These are phyloP conservation scores for Pyrenochaeta sp. DNA, from an alignment of 2,329 filamentous ascomycete species.

Conservation along the genomic window DNA sequence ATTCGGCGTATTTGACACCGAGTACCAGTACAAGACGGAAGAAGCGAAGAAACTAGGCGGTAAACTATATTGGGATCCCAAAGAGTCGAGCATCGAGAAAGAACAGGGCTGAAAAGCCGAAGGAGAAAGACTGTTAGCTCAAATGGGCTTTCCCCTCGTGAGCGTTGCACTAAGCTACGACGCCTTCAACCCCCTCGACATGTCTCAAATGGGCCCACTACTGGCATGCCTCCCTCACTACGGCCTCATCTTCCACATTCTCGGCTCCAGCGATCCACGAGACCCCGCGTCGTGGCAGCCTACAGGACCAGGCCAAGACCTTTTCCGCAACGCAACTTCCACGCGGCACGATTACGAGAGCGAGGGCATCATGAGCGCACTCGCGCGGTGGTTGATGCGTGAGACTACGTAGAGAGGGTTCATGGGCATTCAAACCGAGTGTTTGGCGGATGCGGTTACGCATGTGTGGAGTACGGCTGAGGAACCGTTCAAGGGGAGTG, in stretches of 20 bases:
- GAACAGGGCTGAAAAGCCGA: conserved; percentile 29
- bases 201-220: conserved; percentile 32
- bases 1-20: conserved; percentile 52
- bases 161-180: conserved; percentile 51
- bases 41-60: conserved; percentile 38
- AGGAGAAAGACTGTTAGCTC: conserved; percentile 30
- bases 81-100: conserved; percentile 25
- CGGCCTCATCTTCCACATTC: conserved; percentile 27
- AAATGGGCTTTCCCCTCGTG: conserved; percentile 53
- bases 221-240: conserved; percentile 35
- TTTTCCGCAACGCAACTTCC: conserved; percentile 49
- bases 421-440: conserved; percentile 49
- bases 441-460: conserved; percentile 39
- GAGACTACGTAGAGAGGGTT: conserved; percentile 46
- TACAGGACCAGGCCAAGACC: conserved; percentile 36
- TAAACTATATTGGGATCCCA: conserved; percentile 36
- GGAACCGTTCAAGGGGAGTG: conserved; percentile 29
- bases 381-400: conserved; percentile 50
- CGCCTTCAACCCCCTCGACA: conserved; percentile 32
- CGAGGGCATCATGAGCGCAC: conserved; percentile 42
- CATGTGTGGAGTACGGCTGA: conserved; percentile 41
- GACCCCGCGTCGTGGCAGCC: conserved; percentile 40
- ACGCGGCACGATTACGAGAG: conserved; percentile 49
- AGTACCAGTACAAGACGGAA: conserved; percentile 47
- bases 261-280: conserved; percentile 29